phyloP scores from a whole-genome alignment of 768 basidiomycete species.

The Naganishia kalamii region DNA sequence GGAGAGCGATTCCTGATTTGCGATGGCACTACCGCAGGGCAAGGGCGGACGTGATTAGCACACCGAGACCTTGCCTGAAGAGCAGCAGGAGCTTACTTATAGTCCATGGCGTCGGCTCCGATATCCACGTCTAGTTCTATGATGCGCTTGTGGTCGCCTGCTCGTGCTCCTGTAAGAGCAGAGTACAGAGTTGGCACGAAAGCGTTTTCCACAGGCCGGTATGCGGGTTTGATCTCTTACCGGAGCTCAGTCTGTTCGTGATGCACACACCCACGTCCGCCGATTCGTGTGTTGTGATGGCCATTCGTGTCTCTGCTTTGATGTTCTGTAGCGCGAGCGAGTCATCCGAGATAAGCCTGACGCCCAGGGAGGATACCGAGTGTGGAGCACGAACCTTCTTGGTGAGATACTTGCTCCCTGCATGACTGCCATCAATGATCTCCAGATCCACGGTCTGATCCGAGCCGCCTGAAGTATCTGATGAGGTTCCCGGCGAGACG shows the following conservation, averaged over 20 bases:
- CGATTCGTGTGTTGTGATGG: constrained; percentile 85
- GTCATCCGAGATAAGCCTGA: neutral
- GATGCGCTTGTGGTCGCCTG: constrained; percentile 49
- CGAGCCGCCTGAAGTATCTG: constrained; percentile 47
- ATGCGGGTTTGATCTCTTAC: constrained; percentile 52
- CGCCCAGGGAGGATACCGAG: neutral
- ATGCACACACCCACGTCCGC: constrained; percentile 96
- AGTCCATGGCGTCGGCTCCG: constrained; percentile 96
- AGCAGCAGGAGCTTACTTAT: constrained; percentile 63
- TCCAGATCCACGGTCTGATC: constrained; percentile 87
- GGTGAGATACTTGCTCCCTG: constrained; percentile 80
- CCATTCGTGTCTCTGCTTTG: constrained; percentile 82
- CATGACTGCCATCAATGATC: constrained; percentile 78
- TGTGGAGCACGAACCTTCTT: constrained; percentile 54
- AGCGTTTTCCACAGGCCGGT: neutral
- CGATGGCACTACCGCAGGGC: constrained; percentile 67
- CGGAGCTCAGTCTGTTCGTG: constrained; percentile 66
- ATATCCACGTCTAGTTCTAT: constrained; percentile 95
- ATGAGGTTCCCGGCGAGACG: constrained; percentile 54
- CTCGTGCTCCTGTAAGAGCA: neutral
- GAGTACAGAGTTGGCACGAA: neutral
- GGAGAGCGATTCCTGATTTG: constrained; percentile 93
- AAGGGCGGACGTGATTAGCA: neutral
- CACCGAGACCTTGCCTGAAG: neutral
- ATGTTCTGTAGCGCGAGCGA: constrained; percentile 51